A percentile compares a stretch with the other conserved stretches of the same genome.
phyloP scores from a whole-genome alignment of 2,329 filamentous ascomycete species.

The Colletotrichum orbiculare region DNA sequence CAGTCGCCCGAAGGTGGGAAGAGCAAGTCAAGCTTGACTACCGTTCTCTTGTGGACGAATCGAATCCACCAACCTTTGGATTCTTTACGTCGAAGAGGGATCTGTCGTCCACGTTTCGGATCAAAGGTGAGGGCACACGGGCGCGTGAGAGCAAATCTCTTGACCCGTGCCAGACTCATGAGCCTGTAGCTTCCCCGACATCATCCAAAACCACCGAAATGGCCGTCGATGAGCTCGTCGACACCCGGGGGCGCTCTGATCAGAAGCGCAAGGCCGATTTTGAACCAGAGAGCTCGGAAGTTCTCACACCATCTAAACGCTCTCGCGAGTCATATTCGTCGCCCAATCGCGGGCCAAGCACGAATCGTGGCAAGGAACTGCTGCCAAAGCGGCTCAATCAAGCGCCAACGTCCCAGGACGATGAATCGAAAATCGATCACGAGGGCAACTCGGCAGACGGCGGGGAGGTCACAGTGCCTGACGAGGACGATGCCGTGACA shows the following conservation, averaged over 20 bases:
- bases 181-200: background rate
- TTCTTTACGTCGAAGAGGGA: background rate
- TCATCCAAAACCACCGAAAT: background rate
- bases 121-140: conserved; percentile 7
- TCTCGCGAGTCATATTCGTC: background rate
- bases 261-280: conserved; percentile 15
- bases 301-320: conserved; percentile 2
- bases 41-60: conserved; percentile 1
- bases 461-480: too few relatives aligned
- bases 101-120: background rate
- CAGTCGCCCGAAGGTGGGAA: conserved; percentile 1
- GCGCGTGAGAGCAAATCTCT: background rate
- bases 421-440: too few relatives aligned
- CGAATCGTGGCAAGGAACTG: too few relatives aligned
- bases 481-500: too few relatives aligned
- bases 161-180: too few relatives aligned
- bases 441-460: too few relatives aligned
- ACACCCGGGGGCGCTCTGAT: background rate
- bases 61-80: background rate
- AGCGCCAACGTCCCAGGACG: background rate
- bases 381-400: background rate
- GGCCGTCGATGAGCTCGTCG: conserved; percentile 17
- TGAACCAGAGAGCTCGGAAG: background rate
- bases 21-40: background rate
- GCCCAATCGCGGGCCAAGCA: background rate